A percentile compares a stretch with the other conserved stretches of the same genome.
These are phyloP conservation scores for Penicillium sp. DNA, from an alignment of 2,329 filamentous ascomycete species.

Conservation along the genomic window DNA sequence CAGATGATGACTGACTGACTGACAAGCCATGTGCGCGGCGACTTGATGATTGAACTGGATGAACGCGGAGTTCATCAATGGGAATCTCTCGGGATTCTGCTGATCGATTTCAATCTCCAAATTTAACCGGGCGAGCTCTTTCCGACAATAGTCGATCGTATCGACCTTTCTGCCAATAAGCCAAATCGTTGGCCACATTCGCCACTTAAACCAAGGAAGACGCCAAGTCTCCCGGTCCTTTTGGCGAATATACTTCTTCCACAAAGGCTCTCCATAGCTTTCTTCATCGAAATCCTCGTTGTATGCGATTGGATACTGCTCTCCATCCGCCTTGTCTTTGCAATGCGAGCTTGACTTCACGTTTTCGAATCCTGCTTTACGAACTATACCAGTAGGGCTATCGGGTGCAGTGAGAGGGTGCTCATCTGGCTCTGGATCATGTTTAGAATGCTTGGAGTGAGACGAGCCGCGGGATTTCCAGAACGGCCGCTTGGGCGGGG, in stretches of 20 bases:
- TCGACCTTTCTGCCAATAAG: slow-evolving; percentile 87
- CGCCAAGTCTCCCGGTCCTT: slow-evolving; percentile 84
- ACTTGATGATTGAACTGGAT: slow-evolving; percentile 99
- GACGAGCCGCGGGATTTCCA: slow-evolving; percentile 36
- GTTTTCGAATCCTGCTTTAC: slow-evolving; percentile 7
- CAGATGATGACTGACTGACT: slow-evolving; percentile 84
- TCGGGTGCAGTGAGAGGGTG: slow-evolving; percentile 39
- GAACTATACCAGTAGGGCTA: slow-evolving; percentile 18
- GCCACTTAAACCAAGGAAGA: slow-evolving; percentile 60
- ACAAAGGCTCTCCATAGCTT: slow-evolving; percentile 65
- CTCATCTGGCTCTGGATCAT: slow-evolving; percentile 32
- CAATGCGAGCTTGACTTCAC: slow-evolving; percentile 13
- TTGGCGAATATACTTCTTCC: slow-evolving; percentile 78
- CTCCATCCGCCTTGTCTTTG: slow-evolving; percentile 27
- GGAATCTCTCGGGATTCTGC: slow-evolving; percentile 77
- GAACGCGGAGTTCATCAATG: slow-evolving; percentile 93
- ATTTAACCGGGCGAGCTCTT: slow-evolving; percentile 82
- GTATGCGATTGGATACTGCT: slow-evolving; percentile 62
- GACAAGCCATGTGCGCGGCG: slow-evolving; percentile 96
- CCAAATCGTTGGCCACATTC: slow-evolving; percentile 77
- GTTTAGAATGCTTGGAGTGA: slow-evolving; percentile 21
- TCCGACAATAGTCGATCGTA: slow-evolving; percentile 86
- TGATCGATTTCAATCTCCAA: slow-evolving; percentile 91
- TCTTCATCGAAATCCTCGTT: slow-evolving; percentile 63
- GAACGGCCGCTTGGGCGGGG: slow-evolving; percentile 29